Conservation (phyloP, 495 filamentous ascomycete species). For the Massariosphaeria phaeospora region DNA sequence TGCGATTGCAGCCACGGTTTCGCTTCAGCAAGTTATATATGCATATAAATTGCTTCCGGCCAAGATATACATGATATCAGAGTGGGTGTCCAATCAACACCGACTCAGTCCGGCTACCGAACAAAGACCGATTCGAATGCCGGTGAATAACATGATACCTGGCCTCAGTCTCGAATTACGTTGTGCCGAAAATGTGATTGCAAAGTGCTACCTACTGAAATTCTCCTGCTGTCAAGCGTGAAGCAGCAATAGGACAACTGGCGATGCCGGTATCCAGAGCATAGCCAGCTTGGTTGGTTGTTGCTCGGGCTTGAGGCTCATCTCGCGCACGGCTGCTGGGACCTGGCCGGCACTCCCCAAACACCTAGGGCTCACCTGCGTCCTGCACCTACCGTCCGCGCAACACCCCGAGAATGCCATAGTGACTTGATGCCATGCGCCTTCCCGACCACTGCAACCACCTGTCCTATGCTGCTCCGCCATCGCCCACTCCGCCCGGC, state of each 20-base stretch:
- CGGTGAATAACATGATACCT: constrained; percentile 11
- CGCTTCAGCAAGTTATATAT: neutral
- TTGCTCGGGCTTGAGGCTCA: constrained; percentile 1
- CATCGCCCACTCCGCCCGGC: constrained; percentile 20
- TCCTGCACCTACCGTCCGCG: neutral
- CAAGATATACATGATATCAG: neutral
- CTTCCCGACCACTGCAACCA: constrained; percentile 8
- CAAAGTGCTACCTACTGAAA: too few species aligned
- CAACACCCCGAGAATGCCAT: constrained; percentile 20
- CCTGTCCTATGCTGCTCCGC: constrained; percentile 32
- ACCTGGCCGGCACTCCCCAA: constrained; percentile 8
- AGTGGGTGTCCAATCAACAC: constrained; percentile 2
- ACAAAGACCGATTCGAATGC: neutral
- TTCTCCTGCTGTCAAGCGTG: too few species aligned
- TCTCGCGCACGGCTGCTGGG: constrained; percentile 15
- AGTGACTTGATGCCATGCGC: constrained; percentile 29
- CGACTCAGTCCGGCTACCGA: neutral
- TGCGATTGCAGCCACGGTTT: too few species aligned
- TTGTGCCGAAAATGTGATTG: neutral
- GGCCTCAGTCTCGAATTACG: constrained; percentile 3
- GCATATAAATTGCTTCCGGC: neutral
- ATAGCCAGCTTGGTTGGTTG: neutral
- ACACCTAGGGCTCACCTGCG: neutral
- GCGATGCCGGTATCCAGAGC: too few species aligned
- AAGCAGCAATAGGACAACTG: too few species aligned